Conservation (phyloP, 2,329 filamentous ascomycete genomes). For the Hypoxylon sp. region DNA sequence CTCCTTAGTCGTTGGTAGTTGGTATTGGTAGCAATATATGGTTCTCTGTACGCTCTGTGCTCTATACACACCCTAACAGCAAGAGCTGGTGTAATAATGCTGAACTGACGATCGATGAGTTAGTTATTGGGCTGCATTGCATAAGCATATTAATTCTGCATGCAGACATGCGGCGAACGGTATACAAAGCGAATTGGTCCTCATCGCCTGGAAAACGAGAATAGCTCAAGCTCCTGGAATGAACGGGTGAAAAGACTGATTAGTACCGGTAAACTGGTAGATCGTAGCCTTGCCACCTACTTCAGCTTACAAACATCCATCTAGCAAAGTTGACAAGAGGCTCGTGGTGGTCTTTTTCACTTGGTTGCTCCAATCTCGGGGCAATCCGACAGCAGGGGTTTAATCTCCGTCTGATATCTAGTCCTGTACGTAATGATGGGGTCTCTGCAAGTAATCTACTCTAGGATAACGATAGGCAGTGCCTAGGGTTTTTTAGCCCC, state of each 20-base stretch:
- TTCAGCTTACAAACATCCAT: constrained; percentile 23
- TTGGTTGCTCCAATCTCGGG: constrained; percentile 38
- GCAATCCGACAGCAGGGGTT: constrained; percentile 27
- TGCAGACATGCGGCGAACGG: constrained; percentile 30
- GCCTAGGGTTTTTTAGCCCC: constrained; percentile 22
- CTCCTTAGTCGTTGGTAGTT: constrained; percentile 18
- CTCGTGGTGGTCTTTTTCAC: constrained; percentile 18
- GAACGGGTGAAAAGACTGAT: not conserved
- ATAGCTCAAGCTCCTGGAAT: not conserved
- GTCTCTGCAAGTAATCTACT: constrained; percentile 27
- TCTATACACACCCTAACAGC: not conserved
- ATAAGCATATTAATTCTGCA: constrained; percentile 27
- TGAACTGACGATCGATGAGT: constrained; percentile 15
- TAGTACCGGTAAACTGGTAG: constrained; percentile 26
- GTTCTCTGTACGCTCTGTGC: not conserved
- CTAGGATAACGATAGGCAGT: constrained; percentile 29
- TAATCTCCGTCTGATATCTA: constrained; percentile 13
- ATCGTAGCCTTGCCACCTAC: constrained; percentile 27
- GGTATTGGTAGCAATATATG: not conserved
- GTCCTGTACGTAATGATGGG: constrained; percentile 36
- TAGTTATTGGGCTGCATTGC: constrained; percentile 42
- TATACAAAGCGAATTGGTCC: constrained; percentile 13
- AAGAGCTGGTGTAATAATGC: constrained; percentile 11
- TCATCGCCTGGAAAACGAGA: not conserved
- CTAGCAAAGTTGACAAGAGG: constrained; percentile 9